Evolutionary conservation across 306 rosid genomes (phyloP), one percentile per base, ranked within the genome.

Genomic region (Cucumis cinereus): DNA sequence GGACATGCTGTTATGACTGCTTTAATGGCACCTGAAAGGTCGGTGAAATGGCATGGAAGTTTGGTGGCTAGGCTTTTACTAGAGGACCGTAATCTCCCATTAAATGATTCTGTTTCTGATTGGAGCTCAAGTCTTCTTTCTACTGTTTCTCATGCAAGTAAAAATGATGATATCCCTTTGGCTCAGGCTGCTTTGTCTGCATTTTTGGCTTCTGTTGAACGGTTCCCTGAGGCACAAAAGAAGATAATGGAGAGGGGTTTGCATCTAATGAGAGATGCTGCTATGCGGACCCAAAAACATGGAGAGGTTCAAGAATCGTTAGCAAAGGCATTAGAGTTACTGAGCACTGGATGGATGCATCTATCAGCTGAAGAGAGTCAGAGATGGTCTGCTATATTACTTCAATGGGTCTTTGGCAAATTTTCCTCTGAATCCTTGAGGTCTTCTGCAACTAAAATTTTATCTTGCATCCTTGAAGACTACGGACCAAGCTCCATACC

Each of bases 11-110:
- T 94, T 77, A 88, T 91, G 96, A 87, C 95, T 80, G 93, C 97
- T 82, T 74, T 94, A 84, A 77, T 85, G 85, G 98, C 97, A 68
- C 93, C 97, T 54, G 98, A 94, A 90, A 94, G 97, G 83, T 91
- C 97, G 36, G 97, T 94, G 59, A 94, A 91, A 86, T 94, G 98
- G 98, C 96, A 94, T 75, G 96, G 93, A 17, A 89, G 96, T 89
- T 85, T 94, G 88, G 87, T 89, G 77, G 96, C 87, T 38, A 83
- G 88, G 72, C 85, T 87, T 79, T 88, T 94, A 78, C 81, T 94
- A 82, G 92, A 88, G 86, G 98, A 94, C 72, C 78, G 76, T 16
- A 87, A 89, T 76, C 77, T 88, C 57, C 92, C 94, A 75, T 75
- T 89, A 80, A 86, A 78, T 81, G 97, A 88, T 86, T 89, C 84